Evolutionary conservation across 2,329 filamentous ascomycete species (phyloP), one percentile per base, ranked within the genome.

Genomic region (Fusarium palustre): DNA sequence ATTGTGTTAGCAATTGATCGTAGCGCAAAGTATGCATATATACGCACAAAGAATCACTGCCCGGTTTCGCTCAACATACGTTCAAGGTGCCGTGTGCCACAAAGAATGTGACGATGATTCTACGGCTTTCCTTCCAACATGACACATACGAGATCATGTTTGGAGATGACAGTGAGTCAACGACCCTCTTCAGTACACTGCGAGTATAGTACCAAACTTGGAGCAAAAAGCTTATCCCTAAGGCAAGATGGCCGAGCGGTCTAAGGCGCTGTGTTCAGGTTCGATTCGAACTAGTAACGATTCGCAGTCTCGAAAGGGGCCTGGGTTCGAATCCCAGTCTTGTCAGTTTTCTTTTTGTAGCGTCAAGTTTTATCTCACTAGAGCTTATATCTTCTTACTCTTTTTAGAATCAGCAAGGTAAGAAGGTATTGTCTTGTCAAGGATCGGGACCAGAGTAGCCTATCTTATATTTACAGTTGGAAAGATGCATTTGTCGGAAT

Each of bases 281-380:
- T 38, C 47, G 4, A 50, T 39, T 49, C 4, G 46, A 49, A 49
- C 46, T 36, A 49, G 46, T 49, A 36, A 49, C 46, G 46, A 49
- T 49, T 49, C 46, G 46, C 46, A 49, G 46, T 49, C 46, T 49
- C 46, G 46, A 49, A 49, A 49, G 46, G 46, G 46, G 46, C 46
- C 46, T 49, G 46, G 46, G 46, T 49, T 49, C 46, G 46, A 50
- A 50, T 50, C 47, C 47, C 47, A 50, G 47, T 50, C 47, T 50
- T 50, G 33, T 50, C 47, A 53, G 28, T 3, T 12, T 38, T 39
- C 33, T 28, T 50, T 50, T 49, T 48, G 46, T 3, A 4, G 7
- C 31, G 11, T 15, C 16, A 3, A 33, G 15, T 15, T 13, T 7
- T 7, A 7, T 33, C 7, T 16, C 7, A 28, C 25, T 9, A 28